A percentile compares a stretch with the other conserved stretches of the same genome.
Conservation (phyloP, 495 filamentous ascomycete species). For the Trichocladium antarcticum region DNA sequence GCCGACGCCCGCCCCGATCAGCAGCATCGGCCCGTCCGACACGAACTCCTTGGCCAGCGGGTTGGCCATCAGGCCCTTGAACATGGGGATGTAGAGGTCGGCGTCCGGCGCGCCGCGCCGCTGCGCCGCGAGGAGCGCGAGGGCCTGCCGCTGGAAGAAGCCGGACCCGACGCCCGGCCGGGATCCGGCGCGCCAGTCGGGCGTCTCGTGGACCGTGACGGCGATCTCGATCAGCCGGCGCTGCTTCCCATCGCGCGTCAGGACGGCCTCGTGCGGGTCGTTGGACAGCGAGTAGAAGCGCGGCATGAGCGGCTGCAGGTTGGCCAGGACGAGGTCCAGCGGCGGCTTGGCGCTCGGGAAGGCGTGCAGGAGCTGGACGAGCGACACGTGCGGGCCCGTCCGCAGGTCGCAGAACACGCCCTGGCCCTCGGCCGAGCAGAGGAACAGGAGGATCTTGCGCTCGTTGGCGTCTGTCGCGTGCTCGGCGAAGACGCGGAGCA, state of each 20-base stretch:
- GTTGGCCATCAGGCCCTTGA: conserved; percentile 97
- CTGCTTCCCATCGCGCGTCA: conserved; percentile 51
- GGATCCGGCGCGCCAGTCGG: conserved; percentile 60
- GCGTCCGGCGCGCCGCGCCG: conserved; percentile 42
- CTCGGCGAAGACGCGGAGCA: conserved; percentile 80
- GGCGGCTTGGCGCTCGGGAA: conserved; percentile 88
- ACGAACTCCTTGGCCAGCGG: conserved; percentile 82
- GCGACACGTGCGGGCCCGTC: conserved; percentile 71
- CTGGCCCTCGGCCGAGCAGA: conserved; percentile 85
- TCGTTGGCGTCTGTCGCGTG: conserved; percentile 68
- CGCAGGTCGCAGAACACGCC: conserved; percentile 90
- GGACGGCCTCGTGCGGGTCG: conserved; percentile 77
- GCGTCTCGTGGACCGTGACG: conserved; percentile 80
- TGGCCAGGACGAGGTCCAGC: conserved; percentile 65
- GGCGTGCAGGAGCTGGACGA: conserved; percentile 76
- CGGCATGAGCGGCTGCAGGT: conserved; percentile 81
- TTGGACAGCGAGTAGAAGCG: conserved; percentile 97
- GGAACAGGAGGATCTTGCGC: conserved; percentile 74
- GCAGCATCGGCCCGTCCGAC: conserved; percentile 88
- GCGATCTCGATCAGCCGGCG: conserved; percentile 87
- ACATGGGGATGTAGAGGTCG: conserved; percentile 79
- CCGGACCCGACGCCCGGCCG: conserved; percentile 69
- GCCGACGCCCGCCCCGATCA: conserved; percentile 93
- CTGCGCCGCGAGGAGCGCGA: conserved; percentile 53
- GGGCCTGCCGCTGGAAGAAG: conserved; percentile 74